Evolutionary conservation across 106 monocot species (phyloP).

Genomic region (Triglochin maritima): DNA sequence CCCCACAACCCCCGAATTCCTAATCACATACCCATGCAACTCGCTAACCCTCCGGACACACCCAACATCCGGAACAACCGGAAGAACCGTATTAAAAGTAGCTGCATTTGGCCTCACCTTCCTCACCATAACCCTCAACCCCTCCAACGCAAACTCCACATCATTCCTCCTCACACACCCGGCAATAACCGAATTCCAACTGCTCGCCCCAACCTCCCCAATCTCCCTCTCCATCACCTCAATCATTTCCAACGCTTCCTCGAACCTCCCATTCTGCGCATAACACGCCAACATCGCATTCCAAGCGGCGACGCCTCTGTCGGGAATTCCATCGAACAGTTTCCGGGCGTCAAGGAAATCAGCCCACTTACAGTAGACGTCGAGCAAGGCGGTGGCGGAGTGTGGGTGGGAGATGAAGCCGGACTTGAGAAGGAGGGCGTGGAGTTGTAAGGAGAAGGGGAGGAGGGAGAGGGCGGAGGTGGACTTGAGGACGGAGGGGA

Average conservation of each 20-base stretch:
- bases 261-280: constrained; percentile 26
- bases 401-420: constrained; percentile 12
- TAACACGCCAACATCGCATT: constrained; percentile 36
- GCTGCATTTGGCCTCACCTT: constrained; percentile 18
- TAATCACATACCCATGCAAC: constrained; percentile 47
- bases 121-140: constrained; percentile 29
- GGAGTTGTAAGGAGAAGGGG: constrained; percentile 35
- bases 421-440: constrained; percentile 36
- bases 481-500: constrained; percentile 48
- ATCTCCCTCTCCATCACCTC: constrained; percentile 16
- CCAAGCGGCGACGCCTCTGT: constrained; percentile 31
- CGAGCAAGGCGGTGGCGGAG: constrained; percentile 40
- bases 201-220: constrained; percentile 16
- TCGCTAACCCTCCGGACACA: constrained; percentile 19
- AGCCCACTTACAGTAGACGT: constrained; percentile 27
- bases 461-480: constrained; percentile 18
- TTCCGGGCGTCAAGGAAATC: constrained; percentile 16
- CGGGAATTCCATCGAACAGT: constrained; percentile 56
- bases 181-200: constrained; percentile 64
- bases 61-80: constrained; percentile 22
- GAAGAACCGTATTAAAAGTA: constrained; percentile 53
- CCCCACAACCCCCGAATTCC: constrained; percentile 12
- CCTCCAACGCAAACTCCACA: constrained; percentile 17
- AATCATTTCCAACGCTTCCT: constrained; percentile 31
- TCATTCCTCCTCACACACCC: constrained; percentile 41